These are phyloP conservation scores for Fusarium sp. DNA, from an alignment of 2,329 filamentous ascomycete species.

Conservation along the genomic window DNA sequence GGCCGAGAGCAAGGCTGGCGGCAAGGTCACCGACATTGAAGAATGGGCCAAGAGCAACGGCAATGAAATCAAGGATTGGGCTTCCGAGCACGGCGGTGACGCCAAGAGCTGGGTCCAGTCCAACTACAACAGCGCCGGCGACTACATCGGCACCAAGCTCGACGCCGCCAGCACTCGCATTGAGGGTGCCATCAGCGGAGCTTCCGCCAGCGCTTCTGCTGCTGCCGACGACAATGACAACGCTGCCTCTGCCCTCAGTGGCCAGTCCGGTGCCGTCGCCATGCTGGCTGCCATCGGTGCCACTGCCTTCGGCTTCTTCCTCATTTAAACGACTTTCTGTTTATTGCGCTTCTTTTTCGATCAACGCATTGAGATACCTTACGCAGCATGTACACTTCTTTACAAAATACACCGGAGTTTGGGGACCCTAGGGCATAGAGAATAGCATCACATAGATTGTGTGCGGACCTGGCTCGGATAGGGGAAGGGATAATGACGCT, in stretches of 20 bases:
- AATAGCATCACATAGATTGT: conserved; percentile 7
- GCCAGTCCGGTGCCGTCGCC: conserved; percentile 33
- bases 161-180: conserved; percentile 26
- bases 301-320: conserved; percentile 41
- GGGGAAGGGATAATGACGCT: conserved; percentile 12
- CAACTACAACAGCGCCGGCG: conserved; percentile 7
- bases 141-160: conserved; percentile 6
- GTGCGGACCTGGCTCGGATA: conserved; percentile 9
- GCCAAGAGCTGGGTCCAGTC: conserved; percentile 11
- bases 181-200: conserved; percentile 18
- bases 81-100: conserved; percentile 17
- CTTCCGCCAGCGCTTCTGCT: conserved; percentile 18
- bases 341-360: not conserved
- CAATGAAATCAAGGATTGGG: conserved; percentile 17
- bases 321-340: conserved; percentile 29
- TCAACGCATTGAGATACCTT: conserved; percentile 17
- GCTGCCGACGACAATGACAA: conserved; percentile 22
- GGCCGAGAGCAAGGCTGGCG: conserved; percentile 19
- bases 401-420: conserved; percentile 24
- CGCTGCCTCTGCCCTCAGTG: conserved; percentile 25
- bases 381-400: conserved; percentile 11
- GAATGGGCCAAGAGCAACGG: conserved; percentile 24
- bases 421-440: conserved; percentile 18
- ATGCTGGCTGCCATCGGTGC: conserved; percentile 40
- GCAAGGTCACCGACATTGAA: conserved; percentile 11